Evolutionary conservation across 352 stramenopile genomes (phyloP), one percentile per base, ranked within the genome.

Genomic region (Globisporangium middletonii): DNA sequence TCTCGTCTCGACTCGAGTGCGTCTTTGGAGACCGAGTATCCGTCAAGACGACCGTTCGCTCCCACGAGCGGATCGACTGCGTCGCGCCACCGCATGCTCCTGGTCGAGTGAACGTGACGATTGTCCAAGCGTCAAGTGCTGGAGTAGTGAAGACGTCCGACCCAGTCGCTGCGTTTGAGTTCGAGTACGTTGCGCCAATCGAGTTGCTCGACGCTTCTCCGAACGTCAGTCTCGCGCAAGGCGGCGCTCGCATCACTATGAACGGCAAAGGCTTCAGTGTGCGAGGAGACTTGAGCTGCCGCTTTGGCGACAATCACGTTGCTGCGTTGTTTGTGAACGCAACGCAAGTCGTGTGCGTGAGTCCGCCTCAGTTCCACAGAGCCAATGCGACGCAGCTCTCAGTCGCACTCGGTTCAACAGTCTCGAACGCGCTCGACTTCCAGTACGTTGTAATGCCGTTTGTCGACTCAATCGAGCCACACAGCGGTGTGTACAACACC

Each of bases 161-260:
- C 4, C 43, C n/a, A 28, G 18, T 79, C 7, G 57, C 44, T 35
- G 37, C 26, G 3, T 74, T 80, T 50, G 55, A 66, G 2, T 83
- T 82, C 57, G 58, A 51, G 15, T 82, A 73, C 49, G 38, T 73
- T 38, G 64, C 51, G 33, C 50, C 55, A 9, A 79, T 86, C 35
- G 64, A 77, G 41, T 26, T 86, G 13, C 26, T 47, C 35, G 42
- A 23, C 19, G 55, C 64, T 9, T 0, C 7, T 6, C 73, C 75
- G 38, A 26, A 53, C 3, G 28, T 65, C 18, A 71, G 73, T 35
- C 50, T 74, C 26, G 30, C 55, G 37, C 54, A 55, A 42, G 75
- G 75, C 13, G 73, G 73, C 52, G 72, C 64, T 2, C 26, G 37
- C 43, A 55, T 80, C 2, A 28, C 63, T 15, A 44, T 69, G 46